A percentile compares a stretch with the other conserved stretches of the same genome.
phyloP scores from a whole-genome alignment of 192 early-diverging fungal species.

The Coemansia reversa region DNA sequence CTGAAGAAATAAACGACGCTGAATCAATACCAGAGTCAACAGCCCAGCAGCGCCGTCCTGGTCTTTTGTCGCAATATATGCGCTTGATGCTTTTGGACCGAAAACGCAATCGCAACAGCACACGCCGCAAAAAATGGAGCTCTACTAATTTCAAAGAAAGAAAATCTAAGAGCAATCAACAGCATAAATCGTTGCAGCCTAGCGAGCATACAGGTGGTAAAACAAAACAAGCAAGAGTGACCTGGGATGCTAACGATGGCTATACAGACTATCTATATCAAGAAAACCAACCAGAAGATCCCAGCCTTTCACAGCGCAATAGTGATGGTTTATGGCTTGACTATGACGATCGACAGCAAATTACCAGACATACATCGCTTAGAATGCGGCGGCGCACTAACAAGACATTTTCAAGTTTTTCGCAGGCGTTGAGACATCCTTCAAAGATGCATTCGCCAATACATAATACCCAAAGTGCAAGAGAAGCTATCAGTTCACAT shows the following conservation, averaged over 20 bases:
- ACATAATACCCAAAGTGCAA: neutral
- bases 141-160: neutral
- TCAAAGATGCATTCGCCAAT: neutral
- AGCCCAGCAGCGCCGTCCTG: constrained; percentile 17
- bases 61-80: constrained; percentile 41
- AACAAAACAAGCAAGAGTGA: neutral
- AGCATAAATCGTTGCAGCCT: neutral
- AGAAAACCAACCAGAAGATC: neutral
- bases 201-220: neutral
- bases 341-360: neutral
- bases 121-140: neutral
- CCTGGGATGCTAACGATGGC: neutral
- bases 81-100: constrained; percentile 38
- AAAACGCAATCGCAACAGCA: neutral
- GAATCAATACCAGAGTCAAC: neutral
- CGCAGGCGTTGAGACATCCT: constrained; percentile 2
- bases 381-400: constrained; percentile 9
- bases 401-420: constrained; percentile 1
- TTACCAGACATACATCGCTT: neutral
- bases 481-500: neutral
- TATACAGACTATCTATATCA: neutral
- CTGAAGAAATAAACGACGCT: neutral
- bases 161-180: neutral
- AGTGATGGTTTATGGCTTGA: neutral
- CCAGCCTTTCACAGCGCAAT: neutral